phyloP scores from a whole-genome alignment of 208 protist species.

The Leishmania amazonensis region DNA sequence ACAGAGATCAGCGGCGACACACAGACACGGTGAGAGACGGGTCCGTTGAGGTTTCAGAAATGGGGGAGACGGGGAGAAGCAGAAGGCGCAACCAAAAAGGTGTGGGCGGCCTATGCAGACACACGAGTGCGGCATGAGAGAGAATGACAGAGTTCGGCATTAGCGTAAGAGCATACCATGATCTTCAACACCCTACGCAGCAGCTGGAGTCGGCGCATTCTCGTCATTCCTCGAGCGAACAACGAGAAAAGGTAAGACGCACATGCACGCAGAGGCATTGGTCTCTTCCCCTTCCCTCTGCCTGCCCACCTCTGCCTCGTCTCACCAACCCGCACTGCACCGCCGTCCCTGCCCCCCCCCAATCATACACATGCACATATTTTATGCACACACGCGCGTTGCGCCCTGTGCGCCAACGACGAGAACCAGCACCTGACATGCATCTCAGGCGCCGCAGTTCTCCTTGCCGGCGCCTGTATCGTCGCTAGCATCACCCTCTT shows the following conservation, averaged over 20 bases:
- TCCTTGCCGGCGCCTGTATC: constrained; percentile 44
- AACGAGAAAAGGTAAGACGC: not conserved
- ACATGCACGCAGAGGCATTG: not conserved
- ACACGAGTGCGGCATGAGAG: not conserved
- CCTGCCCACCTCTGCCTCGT: not conserved
- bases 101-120: not conserved
- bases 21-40: not conserved
- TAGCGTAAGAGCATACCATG: not conserved
- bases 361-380: not conserved
- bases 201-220: not conserved
- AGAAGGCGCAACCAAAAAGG: not conserved
- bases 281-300: not conserved
- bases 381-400: not conserved
- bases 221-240: not conserved
- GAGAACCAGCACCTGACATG: not conserved
- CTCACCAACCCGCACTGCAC: not conserved
- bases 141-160: not conserved
- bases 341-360: not conserved
- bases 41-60: not conserved
- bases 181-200: not conserved
- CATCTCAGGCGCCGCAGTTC: constrained; percentile 39
- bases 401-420: not conserved
- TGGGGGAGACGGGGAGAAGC: not conserved
- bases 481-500: constrained; percentile 11
- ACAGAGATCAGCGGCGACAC: not conserved